Percentiles rank a stretch among this genome's conserved stretches.
phyloP scores from a whole-genome alignment of 1,139 yeast genomes.

The Dujonia santamariae region DNA sequence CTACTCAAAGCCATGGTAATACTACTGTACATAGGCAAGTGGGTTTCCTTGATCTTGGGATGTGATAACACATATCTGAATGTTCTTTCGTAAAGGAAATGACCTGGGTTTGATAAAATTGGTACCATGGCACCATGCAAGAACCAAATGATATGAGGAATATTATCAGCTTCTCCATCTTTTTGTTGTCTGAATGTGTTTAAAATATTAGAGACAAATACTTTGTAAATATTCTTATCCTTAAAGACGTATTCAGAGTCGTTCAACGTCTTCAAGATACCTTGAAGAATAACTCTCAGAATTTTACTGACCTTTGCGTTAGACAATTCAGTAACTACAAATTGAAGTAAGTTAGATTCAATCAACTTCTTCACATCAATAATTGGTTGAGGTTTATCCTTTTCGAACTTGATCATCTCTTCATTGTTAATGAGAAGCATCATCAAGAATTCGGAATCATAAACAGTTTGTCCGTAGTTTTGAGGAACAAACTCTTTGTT shows the following conservation, averaged over 20 bases:
- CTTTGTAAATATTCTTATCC: conserved; percentile 55
- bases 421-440: conserved; percentile 58
- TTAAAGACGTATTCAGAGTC: conserved; percentile 38
- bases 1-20: conserved; percentile 35
- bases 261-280: conserved; percentile 37
- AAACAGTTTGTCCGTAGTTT: conserved; percentile 25
- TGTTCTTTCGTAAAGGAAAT: conserved; percentile 64
- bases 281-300: conserved; percentile 36
- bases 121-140: conserved; percentile 54
- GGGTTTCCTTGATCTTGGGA: conserved; percentile 51
- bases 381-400: conserved; percentile 19
- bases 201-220: conserved; percentile 61
- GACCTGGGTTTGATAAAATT: conserved; percentile 66
- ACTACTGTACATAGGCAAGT: conserved; percentile 61
- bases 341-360: conserved; percentile 57
- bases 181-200: conserved; percentile 33
- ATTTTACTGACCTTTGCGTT: conserved; percentile 12
- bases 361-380: conserved; percentile 58
- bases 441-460: conserved; percentile 62
- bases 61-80: conserved; percentile 58
- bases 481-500: conserved; percentile 15
- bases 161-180: conserved; percentile 17
- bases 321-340: conserved; percentile 50
- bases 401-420: conserved; percentile 45
- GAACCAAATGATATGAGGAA: conserved; percentile 42